Percentiles rank a stretch among this genome's conserved stretches.
These are phyloP conservation scores for Acephala macrosclerotiorum DNA, from an alignment of 2,329 filamentous ascomycete genomes.

Conservation along the genomic window DNA sequence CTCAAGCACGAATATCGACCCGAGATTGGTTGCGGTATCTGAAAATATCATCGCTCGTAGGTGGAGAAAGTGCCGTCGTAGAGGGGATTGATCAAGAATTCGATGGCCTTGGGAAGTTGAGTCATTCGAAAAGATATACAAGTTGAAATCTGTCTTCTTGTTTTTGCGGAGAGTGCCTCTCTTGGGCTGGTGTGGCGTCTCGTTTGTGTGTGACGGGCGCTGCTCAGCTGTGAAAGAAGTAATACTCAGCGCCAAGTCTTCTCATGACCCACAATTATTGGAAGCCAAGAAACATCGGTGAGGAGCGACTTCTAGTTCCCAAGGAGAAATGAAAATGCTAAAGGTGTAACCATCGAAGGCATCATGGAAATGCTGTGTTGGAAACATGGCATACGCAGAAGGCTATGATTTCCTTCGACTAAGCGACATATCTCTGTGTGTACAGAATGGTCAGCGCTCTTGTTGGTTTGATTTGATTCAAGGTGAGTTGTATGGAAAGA, in stretches of 20 bases:
- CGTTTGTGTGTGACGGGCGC: background rate
- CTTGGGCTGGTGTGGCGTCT: background rate
- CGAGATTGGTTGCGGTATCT: constrained; percentile 11
- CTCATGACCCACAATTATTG: background rate
- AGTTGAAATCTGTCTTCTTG: background rate
- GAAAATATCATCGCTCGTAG: constrained; percentile 6
- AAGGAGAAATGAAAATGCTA: too few species aligned
- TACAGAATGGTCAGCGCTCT: too few species aligned
- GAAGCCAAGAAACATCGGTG: background rate
- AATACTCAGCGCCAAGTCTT: constrained; percentile 2
- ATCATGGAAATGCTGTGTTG: too few species aligned
- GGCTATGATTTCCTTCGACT: too few species aligned
- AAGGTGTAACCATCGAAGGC: too few species aligned
- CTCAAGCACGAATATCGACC: constrained; percentile 8
- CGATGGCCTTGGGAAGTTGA: background rate
- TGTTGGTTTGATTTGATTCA: too few species aligned
- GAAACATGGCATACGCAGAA: too few species aligned
- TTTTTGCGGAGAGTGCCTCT: constrained; percentile 1
- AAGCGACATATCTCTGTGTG: too few species aligned
- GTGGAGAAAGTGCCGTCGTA: background rate
- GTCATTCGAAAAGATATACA: background rate
- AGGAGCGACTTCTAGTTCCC: background rate
- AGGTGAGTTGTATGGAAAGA: too few species aligned
- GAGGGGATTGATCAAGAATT: background rate
- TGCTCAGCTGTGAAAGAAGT: background rate